Evolutionary conservation across 768 basidiomycete species (phyloP), one percentile per base, ranked within the genome.

Genomic region (Pulveroboletus frians): DNA sequence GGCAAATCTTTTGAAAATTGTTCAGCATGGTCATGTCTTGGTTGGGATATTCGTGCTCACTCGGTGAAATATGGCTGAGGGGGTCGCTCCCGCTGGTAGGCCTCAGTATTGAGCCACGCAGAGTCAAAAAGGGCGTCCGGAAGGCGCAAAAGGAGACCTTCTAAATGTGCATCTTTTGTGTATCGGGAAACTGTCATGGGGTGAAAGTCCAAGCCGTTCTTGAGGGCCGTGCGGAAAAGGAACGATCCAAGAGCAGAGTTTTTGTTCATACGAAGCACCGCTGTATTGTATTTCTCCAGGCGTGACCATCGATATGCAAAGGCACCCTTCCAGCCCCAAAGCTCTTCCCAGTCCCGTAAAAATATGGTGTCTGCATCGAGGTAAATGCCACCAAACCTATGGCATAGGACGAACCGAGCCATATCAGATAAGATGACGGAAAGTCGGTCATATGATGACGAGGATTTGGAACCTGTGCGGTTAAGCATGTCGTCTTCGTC

Each of bases 281-380:
- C 94, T 11, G 95, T 98, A 74, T 98, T 97, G 69, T 97, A 97
- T 65, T 85, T 89, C 61, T 88, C 81, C 53, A 94, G 73, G 41
- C 91, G 84, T 18, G 88, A 91, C 95, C 95, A 99, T 3, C 95
- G 78, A 66, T 97, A 98, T 8, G 95, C 94, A 59, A 96, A 99
- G 15, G 93, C 92, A 34, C 94, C 94, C 59, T 85, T 83, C 86
- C 90, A 96, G 26, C 91, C 92, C 92, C 92, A 97, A 5, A 99
- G 73, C 57, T 98, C 95, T 64, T 96, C 94, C 96, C 96, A 99
- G 62, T 99, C 95, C 18, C 96, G 85, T 29, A 99, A 71, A 58
- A 99, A 83, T 55, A 99, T 81, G 9, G 92, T 97, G 65, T 98
- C 96, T 9, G 94, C 93, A 61, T 99, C 95, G 45, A 99, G 82